phyloP scores from a whole-genome alignment of 192 early-diverging fungal genomes.

The Coemansia interrupta region DNA sequence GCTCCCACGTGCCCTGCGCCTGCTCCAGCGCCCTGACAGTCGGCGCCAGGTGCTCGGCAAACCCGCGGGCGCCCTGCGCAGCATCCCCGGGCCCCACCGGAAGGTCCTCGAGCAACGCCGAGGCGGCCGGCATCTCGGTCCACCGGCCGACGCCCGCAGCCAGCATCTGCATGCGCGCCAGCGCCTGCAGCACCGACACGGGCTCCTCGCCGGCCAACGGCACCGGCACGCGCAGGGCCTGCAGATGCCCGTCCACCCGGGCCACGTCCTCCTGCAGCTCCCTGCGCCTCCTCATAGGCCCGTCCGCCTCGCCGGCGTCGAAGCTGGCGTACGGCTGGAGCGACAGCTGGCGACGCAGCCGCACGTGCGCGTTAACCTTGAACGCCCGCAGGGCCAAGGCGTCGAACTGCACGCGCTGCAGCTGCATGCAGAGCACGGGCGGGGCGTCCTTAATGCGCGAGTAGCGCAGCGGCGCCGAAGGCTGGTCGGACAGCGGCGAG shows the following conservation, averaged over 20 bases:
- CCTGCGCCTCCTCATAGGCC: not conserved
- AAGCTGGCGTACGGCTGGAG: conserved; percentile 57
- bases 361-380: conserved; percentile 68
- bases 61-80: not conserved
- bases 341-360: conserved; percentile 60
- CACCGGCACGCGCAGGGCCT: conserved; percentile 17
- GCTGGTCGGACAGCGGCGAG: not conserved
- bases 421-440: conserved; percentile 66
- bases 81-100: not conserved
- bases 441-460: conserved; percentile 51
- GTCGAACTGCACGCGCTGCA: conserved; percentile 71
- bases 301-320: conserved; percentile 3
- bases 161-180: conserved; percentile 30
- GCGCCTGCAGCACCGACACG: conserved; percentile 25
- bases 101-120: conserved; percentile 20
- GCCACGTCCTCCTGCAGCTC: conserved; percentile 10
- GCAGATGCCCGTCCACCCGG: conserved; percentile 7
- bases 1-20: conserved; percentile 15
- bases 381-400: conserved; percentile 54
- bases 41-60: conserved; percentile 5
- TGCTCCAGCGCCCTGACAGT: conserved; percentile 11
- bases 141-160: conserved; percentile 28
- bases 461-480: not conserved
- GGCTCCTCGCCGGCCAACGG: not conserved
- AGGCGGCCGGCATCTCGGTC: conserved; percentile 16